These are phyloP conservation scores for Pichia phayaonensis DNA, from an alignment of 805 yeast genomes.

Conservation along the genomic window DNA sequence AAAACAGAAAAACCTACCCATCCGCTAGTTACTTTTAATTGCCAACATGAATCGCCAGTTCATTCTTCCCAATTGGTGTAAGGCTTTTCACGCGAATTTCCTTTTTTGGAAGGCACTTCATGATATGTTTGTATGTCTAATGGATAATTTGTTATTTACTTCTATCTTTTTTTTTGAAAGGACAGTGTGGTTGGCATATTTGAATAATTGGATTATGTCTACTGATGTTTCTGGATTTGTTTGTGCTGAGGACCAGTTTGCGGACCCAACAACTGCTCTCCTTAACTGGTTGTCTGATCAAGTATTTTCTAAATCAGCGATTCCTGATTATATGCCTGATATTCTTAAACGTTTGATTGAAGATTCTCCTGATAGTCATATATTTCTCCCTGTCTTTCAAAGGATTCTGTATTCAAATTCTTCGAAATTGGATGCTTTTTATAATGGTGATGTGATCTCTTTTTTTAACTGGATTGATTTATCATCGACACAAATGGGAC, in stretches of 20 bases:
- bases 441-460: conserved; percentile 4
- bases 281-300: not conserved
- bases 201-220: not conserved
- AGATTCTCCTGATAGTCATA: conserved; percentile 1
- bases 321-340: conserved; percentile 7
- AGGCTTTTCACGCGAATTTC: not conserved
- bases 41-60: not conserved
- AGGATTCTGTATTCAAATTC: conserved; percentile 1
- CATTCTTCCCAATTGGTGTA: not conserved
- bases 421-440: conserved; percentile 9
- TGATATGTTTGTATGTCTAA: not conserved
- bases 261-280: not conserved
- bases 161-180: no score
- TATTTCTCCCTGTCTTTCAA: conserved; percentile 6
- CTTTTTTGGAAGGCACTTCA: not conserved
- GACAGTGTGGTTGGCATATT: not conserved
- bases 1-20: not conserved
- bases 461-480: conserved; percentile 6
- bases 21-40: no score
- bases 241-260: not conserved
- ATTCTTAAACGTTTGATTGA: conserved; percentile 18
- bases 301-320: not conserved
- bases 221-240: not conserved
- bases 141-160: no score
- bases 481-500: conserved; percentile 2